These are phyloP conservation scores for Teratosphaeria viscida DNA, from an alignment of 2,329 filamentous ascomycete species.

Conservation along the genomic window DNA sequence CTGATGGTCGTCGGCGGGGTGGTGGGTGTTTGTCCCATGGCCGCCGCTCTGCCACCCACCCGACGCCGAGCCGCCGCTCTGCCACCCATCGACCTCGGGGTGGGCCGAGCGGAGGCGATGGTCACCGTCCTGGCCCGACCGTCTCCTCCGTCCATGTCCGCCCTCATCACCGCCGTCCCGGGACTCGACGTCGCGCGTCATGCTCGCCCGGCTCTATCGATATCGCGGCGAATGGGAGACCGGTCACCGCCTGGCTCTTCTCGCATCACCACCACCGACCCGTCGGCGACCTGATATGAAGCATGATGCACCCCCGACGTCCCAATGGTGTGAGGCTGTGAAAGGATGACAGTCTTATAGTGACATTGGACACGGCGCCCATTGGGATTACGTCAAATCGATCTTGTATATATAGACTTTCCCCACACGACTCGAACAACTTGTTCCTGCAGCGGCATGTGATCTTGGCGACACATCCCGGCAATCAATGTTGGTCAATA, in stretches of 20 bases:
- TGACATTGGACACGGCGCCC: too few relatives aligned
- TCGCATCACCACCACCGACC: not conserved
- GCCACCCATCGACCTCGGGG: slow-evolving; percentile 4
- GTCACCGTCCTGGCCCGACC: slow-evolving; percentile 10
- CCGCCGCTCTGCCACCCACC: slow-evolving; percentile 2
- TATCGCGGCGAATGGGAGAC: not conserved
- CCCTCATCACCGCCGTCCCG: slow-evolving; percentile 5
- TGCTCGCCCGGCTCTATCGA: not conserved
- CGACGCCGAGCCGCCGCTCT: not conserved
- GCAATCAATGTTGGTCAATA: not conserved
- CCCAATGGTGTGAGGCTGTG: too few relatives aligned
- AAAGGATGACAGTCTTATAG: not conserved
- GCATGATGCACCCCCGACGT: too few relatives aligned
- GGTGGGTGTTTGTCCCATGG: slow-evolving; percentile 4
- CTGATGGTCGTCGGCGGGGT: not conserved
- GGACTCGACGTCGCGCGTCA: slow-evolving; percentile 1
- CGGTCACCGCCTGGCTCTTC: not conserved
- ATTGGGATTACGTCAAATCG: not conserved
- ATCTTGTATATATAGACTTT: not conserved
- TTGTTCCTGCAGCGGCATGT: not conserved
- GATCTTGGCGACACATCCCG: not conserved
- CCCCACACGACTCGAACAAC: not conserved
- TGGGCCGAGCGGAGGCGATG: not conserved
- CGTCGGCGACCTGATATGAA: too few relatives aligned
- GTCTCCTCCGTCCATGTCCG: slow-evolving; percentile 9